Conservation (phyloP, 139 green algal genomes). For the Limnomonas spitsbergensis region DNA sequence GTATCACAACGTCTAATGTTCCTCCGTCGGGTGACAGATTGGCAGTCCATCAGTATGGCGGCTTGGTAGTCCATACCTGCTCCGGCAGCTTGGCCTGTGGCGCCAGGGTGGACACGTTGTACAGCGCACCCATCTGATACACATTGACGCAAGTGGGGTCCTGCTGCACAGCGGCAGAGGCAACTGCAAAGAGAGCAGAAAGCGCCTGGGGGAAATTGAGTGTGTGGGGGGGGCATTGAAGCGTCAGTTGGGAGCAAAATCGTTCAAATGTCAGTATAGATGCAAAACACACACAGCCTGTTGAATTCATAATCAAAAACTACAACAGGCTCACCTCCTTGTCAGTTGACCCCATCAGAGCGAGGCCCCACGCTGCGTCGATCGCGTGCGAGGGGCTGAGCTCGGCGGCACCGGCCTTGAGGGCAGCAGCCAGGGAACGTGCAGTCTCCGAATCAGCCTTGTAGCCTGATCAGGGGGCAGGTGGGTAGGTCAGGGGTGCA, state of each 20-base stretch:
- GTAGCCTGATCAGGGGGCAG: conserved; percentile 25
- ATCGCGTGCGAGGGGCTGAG: conserved; percentile 33
- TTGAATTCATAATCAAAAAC: no score
- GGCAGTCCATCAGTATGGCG: no score
- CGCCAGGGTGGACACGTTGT: conserved; percentile 28
- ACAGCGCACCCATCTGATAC: conserved; percentile 27
- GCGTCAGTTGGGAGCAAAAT: no score
- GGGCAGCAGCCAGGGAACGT: conserved; percentile 20
- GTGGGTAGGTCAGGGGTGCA: no score
- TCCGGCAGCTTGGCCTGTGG: conserved; percentile 24
- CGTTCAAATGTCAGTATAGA: no score
- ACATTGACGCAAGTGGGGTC: conserved; percentile 33
- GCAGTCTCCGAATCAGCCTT: conserved; percentile 34
- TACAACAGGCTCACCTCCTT: no score
- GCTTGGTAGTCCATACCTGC: conserved; percentile 37
- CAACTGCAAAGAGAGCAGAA: conserved; percentile 29
- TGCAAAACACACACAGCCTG: no score
- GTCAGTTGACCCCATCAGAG: conserved; percentile 33
- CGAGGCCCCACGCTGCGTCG: conserved; percentile 49
- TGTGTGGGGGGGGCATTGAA: no score
- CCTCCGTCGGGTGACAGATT: no score
- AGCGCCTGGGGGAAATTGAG: no score
- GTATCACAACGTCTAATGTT: no score
- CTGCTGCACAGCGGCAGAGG: conserved; percentile 29
- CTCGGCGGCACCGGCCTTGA: conserved; percentile 27